Conservation (phyloP, 306 rosid species). For the Quercus agrifolia region DNA sequence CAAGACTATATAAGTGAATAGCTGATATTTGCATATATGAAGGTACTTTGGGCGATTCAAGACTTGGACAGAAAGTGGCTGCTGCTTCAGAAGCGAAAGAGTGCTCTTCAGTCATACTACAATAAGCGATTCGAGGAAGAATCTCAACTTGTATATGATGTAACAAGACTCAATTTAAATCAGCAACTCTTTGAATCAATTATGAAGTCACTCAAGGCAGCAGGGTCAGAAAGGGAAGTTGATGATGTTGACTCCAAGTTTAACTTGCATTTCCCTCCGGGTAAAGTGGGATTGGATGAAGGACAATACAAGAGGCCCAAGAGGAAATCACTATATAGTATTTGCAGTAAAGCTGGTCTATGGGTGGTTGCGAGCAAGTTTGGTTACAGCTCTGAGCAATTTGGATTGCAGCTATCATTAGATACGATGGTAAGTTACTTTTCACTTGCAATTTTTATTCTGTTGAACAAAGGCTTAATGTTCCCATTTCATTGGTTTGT, state of each 20-base stretch:
- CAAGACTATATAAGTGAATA: conserved; percentile 6
- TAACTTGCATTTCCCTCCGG: conserved; percentile 92
- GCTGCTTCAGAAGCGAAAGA: conserved; percentile 89
- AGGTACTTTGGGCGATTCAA: conserved; percentile 94
- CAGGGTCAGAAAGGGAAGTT: conserved; percentile 96
- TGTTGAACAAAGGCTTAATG: conserved; percentile 10
- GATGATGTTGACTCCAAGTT: conserved; percentile 98
- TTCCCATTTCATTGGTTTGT: conserved; percentile 14
- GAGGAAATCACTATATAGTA: conserved; percentile 73
- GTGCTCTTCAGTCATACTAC: conserved; percentile 75
- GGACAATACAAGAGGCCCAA: conserved; percentile 94
- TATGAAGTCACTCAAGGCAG: conserved; percentile 82
- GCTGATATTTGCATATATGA: conserved; percentile 18
- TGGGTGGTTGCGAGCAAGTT: conserved; percentile 95
- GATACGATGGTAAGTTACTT: conserved; percentile 58
- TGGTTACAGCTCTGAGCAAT: conserved; percentile 94
- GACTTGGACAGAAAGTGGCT: conserved; percentile 94
- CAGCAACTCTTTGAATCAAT: conserved; percentile 79
- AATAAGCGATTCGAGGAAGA: conserved; percentile 83
- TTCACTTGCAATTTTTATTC: conserved; percentile 22
- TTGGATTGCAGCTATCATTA: conserved; percentile 76
- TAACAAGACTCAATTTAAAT: conserved; percentile 65
- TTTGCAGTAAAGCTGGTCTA: conserved; percentile 82
- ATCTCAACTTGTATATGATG: conserved; percentile 73
- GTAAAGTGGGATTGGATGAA: conserved; percentile 90